Base-by-base conservation (phyloP, 306 rosid genomes). In the Pueraria montana region DNA sequence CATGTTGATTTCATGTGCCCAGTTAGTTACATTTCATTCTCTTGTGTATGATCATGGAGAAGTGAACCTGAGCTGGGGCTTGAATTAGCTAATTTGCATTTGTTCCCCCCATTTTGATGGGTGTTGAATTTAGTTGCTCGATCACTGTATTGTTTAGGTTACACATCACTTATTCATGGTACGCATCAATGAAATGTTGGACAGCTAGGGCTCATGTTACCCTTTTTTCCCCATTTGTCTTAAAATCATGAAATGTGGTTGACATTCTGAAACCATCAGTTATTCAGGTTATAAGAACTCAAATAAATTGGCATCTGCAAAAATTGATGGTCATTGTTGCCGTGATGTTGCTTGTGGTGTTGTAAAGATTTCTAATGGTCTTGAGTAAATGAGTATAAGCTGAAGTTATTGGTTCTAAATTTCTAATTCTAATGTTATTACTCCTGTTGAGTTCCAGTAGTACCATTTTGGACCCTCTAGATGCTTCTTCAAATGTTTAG, bases 401-500 rank as follows among this genome's bases (percentile, higher is more conserved):
- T 56, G 38, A 62, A 43, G 12, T 36, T 80, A 9, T 74, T 59
- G 38, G n/a, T n/a, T n/a, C n/a, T n/a, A n/a, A n/a, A n/a, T n/a
- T n/a, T n/a, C n/a, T n/a, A n/a, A 58, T 48, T 58, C 49, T 67
- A 70, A 13, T 75, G 40, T 66, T 13, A 79, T 72, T 34, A 27
- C 46, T 55, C 38, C 27, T 64, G 36, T 64, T 55, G 61, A 21
- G 30, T 46, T 45, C 7, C 42, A 20, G 64, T 20, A 62, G 8
- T 23, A 40, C 72, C 48, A 67, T 46, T 63, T 21, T 10, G 14
- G 1, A 32, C 11, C 67, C 42, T 52, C 45, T 38, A 2, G 32
- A 5, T 77, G 59, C 68, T 52, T 73, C 71, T 73, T 77, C 38
- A 67, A 73, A 65, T 50, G 49, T 79, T 74, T 69, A 16, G 42